Conservation (phyloP, 495 filamentous ascomycete genomes). For the Tuber umbilicatum region DNA sequence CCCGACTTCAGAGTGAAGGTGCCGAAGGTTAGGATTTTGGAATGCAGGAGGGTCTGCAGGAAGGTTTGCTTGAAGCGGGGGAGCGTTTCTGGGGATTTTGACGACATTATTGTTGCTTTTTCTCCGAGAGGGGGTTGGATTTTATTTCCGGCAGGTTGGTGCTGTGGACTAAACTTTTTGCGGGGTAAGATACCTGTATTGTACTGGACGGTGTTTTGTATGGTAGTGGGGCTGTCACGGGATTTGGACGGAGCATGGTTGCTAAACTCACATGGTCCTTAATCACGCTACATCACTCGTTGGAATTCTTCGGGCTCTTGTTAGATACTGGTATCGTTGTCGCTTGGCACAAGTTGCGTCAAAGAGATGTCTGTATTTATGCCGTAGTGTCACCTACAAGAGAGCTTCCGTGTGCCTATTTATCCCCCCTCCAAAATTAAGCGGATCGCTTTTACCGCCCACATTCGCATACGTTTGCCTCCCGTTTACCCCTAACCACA, state of each 20-base stretch:
- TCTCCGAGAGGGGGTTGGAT: neutral
- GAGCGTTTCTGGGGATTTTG: slow-evolving; percentile 39
- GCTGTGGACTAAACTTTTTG: too few relatives aligned
- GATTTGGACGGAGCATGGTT: neutral
- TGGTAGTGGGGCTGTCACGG: neutral
- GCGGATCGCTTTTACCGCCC: neutral
- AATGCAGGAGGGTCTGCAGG: slow-evolving; percentile 62
- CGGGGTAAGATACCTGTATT: neutral
- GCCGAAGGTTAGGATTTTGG: slow-evolving; percentile 79
- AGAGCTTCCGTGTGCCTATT: neutral
- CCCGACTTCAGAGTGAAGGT: slow-evolving; percentile 84
- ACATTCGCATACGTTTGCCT: neutral
- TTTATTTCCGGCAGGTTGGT: neutral
- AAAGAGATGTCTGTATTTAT: neutral
- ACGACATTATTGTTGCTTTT: neutral
- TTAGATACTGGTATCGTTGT: neutral
- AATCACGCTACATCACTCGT: neutral
- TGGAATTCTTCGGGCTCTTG: neutral
- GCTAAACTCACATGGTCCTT: too few relatives aligned
- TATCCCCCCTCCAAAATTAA: neutral
- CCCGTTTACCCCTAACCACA: too few relatives aligned
- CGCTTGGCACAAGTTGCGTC: neutral
- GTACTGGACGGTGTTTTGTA: neutral
- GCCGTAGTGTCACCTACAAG: neutral
- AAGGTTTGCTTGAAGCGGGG: slow-evolving; percentile 53